These are phyloP conservation scores for Xylaria curta DNA, from an alignment of 495 filamentous ascomycete genomes.

Conservation along the genomic window DNA sequence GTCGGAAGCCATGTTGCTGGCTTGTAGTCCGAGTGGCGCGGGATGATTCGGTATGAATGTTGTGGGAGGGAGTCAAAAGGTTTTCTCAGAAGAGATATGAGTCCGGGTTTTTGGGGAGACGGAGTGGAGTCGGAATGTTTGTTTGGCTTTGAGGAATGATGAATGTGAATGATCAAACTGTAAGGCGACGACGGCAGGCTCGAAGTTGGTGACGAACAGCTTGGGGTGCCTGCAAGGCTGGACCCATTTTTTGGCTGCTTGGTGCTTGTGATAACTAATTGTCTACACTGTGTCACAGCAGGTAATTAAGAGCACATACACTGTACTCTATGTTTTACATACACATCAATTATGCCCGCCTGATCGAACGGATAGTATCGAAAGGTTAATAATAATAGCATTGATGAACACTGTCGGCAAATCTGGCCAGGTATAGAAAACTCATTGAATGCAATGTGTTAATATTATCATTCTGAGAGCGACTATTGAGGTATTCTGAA, in stretches of 20 bases:
- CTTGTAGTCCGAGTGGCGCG: conserved; percentile 3
- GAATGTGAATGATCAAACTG: conserved; percentile 2
- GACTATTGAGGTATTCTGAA: conserved; percentile 4
- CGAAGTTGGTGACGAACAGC: conserved; percentile 26
- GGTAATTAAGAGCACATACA: background rate
- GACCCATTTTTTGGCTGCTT: conserved; percentile 5
- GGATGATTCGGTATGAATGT: background rate
- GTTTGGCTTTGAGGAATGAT: background rate
- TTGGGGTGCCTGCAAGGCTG: conserved; percentile 24
- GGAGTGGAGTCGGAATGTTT: background rate
- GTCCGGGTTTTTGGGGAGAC: background rate
- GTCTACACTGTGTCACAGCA: background rate
- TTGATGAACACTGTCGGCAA: background rate
- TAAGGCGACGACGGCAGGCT: conserved; percentile 17
- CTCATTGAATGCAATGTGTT: background rate
- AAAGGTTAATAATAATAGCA: background rate
- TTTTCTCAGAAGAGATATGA: background rate
- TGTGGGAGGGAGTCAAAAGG: too few species aligned
- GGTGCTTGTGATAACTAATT: background rate
- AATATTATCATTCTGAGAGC: background rate
- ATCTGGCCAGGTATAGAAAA: background rate
- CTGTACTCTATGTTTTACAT: conserved; percentile 1
- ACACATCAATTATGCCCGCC: background rate
- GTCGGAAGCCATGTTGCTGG: conserved; percentile 49
- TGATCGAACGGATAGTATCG: background rate